phyloP scores from a whole-genome alignment of 176 grass and related monocot genomes.

The Oryza meyeriana region DNA sequence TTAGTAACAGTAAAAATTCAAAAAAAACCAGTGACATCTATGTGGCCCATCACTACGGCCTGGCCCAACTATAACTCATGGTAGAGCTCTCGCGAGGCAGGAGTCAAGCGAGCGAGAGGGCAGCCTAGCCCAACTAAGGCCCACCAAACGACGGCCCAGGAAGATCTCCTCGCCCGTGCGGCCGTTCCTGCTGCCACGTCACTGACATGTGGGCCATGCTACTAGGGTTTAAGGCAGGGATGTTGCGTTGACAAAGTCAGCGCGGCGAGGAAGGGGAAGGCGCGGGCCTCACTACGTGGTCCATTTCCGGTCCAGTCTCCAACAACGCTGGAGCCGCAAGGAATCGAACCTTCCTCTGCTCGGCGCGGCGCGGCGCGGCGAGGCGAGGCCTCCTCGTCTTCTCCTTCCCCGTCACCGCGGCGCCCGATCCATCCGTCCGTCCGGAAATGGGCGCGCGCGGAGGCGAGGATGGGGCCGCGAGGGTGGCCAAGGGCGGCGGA shows the following conservation, averaged over 20 bases:
- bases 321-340: slow-evolving; percentile 25
- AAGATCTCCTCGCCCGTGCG: accelerated
- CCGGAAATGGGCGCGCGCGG: slow-evolving; percentile 29
- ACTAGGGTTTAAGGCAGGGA: slow-evolving; percentile 30
- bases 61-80: no score
- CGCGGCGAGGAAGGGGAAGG: neutral
- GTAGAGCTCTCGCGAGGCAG: no score
- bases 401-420: neutral
- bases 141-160: neutral
- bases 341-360: neutral
- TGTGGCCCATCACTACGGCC: no score
- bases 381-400: neutral
- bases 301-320: slow-evolving; percentile 58
- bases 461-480: slow-evolving; percentile 27
- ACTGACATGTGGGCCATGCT: neutral
- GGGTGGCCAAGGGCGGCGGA: neutral
- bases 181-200: no score
- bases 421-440: slow-evolving; percentile 1
- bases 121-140: neutral
- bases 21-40: no score
- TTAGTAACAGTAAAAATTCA: no score
- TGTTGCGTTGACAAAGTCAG: slow-evolving; percentile 24
- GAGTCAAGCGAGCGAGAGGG: no score
- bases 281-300: slow-evolving; percentile 44
- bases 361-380: neutral